Evolutionary conservation across 331 rosid species (phyloP), one percentile per base, ranked within the genome.

Genomic region (Ulmus americana): DNA sequence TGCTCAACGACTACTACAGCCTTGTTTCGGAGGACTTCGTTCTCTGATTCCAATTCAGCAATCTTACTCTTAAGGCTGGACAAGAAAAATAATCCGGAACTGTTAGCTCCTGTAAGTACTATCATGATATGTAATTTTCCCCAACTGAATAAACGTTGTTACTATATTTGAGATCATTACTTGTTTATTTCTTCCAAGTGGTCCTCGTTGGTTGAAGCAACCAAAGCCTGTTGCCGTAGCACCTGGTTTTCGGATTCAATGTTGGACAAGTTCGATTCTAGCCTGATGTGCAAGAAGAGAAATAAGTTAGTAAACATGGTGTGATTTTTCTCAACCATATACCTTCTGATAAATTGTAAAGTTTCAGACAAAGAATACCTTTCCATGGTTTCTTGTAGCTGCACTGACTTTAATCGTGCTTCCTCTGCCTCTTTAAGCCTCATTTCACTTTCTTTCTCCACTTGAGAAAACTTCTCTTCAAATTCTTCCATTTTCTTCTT

Each of bases 231-330:
- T 63, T 85, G 95, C 70, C 97, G 86, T 18, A 87, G 92, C 70
- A 87, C 92, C 79, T 90, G 88, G 76, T 87, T 90, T 82, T 87
- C 92, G 1, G 95, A 84, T 77, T 87, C 95, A 13, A 87, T 86
- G 81, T 78, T 87, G 20, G 97, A 87, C 79, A 84, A 72, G 76
- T 85, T 90, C 53, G 39, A 68, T 75, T 86, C 95, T 59, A 86
- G 82, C 78, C 97, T 90, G 64, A 60, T 39, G 39, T 40, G 87
- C 5, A 69, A 59, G 64, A 57, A 70, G 9, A 70, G 68, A 64
- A 59, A 74, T 53, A 38, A 68, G 59, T 76, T 39, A 61, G 54
- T 67, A 28, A 28, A 28, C 35, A 28, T 28, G 35, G 35, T 28
- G 35, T 28, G 35, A 28, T 28, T 28, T 28, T 28, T 28, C 35